These are phyloP conservation scores for Colletotrichum liaoningense DNA, from an alignment of 2,329 filamentous ascomycete species.

Conservation along the genomic window DNA sequence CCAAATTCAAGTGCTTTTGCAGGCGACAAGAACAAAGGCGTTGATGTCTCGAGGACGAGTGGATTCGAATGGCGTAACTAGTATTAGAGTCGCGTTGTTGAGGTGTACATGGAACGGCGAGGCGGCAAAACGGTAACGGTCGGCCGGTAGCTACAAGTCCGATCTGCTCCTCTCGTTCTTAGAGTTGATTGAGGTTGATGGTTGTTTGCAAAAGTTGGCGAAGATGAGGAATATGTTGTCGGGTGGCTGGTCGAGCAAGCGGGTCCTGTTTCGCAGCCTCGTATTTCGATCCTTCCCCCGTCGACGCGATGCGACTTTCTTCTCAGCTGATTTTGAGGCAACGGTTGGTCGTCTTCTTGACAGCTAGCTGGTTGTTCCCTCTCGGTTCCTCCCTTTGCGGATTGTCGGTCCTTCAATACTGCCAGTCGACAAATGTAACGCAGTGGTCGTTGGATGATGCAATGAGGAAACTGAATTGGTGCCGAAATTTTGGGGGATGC, in stretches of 20 bases:
- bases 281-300: neutral
- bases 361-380: neutral
- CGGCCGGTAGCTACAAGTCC: neutral
- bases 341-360: neutral
- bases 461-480: neutral
- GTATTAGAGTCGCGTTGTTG: neutral
- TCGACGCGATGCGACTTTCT: conserved; percentile 13
- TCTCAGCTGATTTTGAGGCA: neutral
- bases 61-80: neutral
- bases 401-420: neutral
- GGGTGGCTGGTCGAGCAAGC: conserved; percentile 8
- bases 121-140: neutral
- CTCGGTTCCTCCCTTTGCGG: neutral
- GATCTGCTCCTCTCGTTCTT: neutral
- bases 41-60: neutral
- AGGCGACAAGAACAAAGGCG: neutral
- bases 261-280: conserved; percentile 21
- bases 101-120: neutral
- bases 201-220: neutral
- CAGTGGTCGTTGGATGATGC: neutral
- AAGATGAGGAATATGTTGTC: conserved; percentile 5
- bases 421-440: neutral
- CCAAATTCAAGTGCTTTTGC: neutral
- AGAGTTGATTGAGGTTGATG: neutral
- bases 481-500: neutral